Percentiles rank a stretch among this genome's conserved stretches.
phyloP scores from a whole-genome alignment of 108 stramenopile genomes.

The Fistulifera solaris region DNA sequence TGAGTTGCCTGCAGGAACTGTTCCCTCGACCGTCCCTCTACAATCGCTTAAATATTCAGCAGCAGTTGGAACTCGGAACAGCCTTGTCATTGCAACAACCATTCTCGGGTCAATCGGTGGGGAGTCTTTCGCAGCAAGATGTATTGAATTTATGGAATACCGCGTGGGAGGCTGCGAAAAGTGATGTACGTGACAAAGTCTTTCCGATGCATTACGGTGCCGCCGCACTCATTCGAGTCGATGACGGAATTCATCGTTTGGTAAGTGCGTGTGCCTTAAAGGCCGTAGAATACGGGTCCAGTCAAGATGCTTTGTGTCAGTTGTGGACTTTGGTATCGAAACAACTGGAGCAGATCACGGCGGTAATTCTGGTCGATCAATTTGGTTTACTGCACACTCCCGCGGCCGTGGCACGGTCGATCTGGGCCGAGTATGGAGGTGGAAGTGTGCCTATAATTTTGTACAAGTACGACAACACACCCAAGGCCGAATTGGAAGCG shows the following conservation, averaged over 20 bases:
- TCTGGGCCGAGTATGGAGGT: not conserved
- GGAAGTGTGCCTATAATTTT: not conserved
- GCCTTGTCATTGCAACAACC: not conserved
- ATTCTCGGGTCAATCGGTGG: constrained; percentile 2
- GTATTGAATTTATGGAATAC: not conserved
- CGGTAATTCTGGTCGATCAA: not conserved
- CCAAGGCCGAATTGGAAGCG: no score
- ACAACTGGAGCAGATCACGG: not conserved
- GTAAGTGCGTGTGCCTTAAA: constrained; percentile 41
- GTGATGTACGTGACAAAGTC: constrained; percentile 28
- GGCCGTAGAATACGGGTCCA: constrained; percentile 72
- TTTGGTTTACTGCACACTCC: constrained; percentile 1
- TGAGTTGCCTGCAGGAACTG: constrained; percentile 28
- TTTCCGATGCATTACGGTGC: constrained; percentile 80
- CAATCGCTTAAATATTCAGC: constrained; percentile 29
- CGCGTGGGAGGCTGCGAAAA: constrained; percentile 14
- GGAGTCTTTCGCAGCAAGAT: not conserved
- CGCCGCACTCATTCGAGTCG: constrained; percentile 20
- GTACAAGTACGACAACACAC: no score
- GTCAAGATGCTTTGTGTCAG: constrained; percentile 2
- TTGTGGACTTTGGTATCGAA: not conserved
- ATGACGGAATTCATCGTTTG: not conserved
- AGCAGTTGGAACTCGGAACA: constrained; percentile 42
- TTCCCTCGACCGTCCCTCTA: constrained; percentile 79
- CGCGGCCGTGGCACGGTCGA: not conserved